These are phyloP conservation scores for Capsicum rhomboideum DNA, from an alignment of 257 asterid genomes.

Conservation along the genomic window DNA sequence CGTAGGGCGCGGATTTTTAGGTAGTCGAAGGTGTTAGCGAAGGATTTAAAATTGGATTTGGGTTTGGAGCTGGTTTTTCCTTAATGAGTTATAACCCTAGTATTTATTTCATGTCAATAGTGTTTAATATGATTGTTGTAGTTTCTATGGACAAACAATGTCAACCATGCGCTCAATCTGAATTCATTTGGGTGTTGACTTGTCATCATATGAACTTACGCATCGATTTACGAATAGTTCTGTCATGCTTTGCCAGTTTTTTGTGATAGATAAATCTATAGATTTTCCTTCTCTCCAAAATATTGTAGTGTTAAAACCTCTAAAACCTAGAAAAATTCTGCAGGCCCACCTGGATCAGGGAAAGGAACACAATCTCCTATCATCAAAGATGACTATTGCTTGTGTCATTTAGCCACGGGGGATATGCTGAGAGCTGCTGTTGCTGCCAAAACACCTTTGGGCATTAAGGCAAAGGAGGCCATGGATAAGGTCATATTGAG, in stretches of 20 bases:
- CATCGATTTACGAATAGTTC: background rate
- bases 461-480: constrained; percentile 86
- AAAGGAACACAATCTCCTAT: constrained; percentile 96
- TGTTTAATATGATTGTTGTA: background rate
- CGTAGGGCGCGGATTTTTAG: background rate
- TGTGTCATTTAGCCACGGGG: constrained; percentile 98
- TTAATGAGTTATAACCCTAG: too few relatives aligned
- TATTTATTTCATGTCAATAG: background rate
- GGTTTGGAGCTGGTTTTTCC: too few relatives aligned
- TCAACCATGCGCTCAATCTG: background rate
- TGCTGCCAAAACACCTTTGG: constrained; percentile 88
- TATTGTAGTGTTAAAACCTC: background rate
- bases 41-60: background rate
- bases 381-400: constrained; percentile 79
- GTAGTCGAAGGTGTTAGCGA: background rate
- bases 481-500: constrained; percentile 42
- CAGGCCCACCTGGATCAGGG: constrained; percentile 97
- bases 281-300: background rate
- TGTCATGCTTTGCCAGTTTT: background rate
- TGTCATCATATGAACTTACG: background rate
- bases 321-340: background rate
- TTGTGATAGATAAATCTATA: background rate
- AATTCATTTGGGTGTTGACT: background rate
- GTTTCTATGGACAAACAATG: background rate
- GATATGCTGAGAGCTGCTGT: constrained; percentile 98